phyloP scores from a whole-genome alignment of 371 early-diverging fungal species.

The Thermomucor indicae-seudaticae region DNA sequence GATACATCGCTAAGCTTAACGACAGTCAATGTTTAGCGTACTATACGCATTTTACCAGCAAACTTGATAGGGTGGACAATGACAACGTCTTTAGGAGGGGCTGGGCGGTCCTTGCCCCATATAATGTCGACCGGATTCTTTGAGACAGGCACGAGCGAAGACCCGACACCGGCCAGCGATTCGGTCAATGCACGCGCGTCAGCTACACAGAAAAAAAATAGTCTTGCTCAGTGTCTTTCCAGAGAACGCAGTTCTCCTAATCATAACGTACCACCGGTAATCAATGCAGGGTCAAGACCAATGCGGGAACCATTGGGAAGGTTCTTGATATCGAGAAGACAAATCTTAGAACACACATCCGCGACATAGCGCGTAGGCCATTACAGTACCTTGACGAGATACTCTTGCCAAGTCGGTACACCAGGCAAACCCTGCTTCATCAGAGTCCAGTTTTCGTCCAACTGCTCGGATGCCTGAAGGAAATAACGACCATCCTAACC shows the following conservation, averaged over 20 bases:
- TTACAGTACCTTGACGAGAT: slow-evolving; percentile 67
- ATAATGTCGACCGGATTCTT: slow-evolving; percentile 77
- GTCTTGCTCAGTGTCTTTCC: not conserved
- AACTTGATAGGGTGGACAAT: slow-evolving; percentile 66
- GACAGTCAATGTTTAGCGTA: not conserved
- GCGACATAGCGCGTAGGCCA: too few species aligned
- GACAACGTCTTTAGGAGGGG: slow-evolving; percentile 57
- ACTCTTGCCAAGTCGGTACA: slow-evolving; percentile 88
- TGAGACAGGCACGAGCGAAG: slow-evolving; percentile 51
- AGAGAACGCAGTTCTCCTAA: not conserved
- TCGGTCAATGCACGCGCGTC: slow-evolving; percentile 60
- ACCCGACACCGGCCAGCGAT: slow-evolving; percentile 47
- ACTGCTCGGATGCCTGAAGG: slow-evolving; percentile 93
- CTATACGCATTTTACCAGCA: slow-evolving; percentile 56
- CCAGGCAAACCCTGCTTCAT: slow-evolving; percentile 90
- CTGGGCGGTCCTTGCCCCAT: slow-evolving; percentile 75
- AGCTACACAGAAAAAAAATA: too few species aligned
- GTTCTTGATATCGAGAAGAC: slow-evolving; percentile 45
- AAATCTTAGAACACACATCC: too few species aligned
- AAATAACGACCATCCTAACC: slow-evolving; percentile 99
- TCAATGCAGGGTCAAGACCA: slow-evolving; percentile 83
- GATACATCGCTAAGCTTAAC: not conserved
- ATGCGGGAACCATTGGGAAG: slow-evolving; percentile 67
- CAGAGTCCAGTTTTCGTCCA: slow-evolving; percentile 88
- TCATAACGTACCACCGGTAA: slow-evolving; percentile 58